Base-by-base conservation (phyloP, 2,329 filamentous ascomycete species). In the Trichoderma polysporum region DNA sequence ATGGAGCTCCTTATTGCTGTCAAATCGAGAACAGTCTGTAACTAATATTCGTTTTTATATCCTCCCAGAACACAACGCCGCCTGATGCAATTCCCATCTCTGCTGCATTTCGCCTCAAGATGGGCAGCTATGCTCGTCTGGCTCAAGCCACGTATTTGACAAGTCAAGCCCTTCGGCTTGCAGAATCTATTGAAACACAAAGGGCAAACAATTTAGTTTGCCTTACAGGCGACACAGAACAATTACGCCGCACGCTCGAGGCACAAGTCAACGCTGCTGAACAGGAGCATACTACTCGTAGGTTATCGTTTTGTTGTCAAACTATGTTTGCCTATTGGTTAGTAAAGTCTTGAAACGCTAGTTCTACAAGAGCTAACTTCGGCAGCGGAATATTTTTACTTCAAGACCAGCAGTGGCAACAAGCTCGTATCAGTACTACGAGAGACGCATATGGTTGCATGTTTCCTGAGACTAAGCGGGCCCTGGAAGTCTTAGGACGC, bases 261-360 rank as follows among this genome's bases (percentile, higher is more conserved):
- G 54, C 54, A 12, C 54, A 58, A 25, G 54, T 58, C 1, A 58
- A 58, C 9, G 54, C 54, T n/a, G 54, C 54, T 0, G 54, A 58
- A 13, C 17, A 58, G 6, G 54, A 58, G 17, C 54, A 58, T 31
- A 27, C 54, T 15, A 17, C 54, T 45, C 54, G 54, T 2, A 58
- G 25, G 19, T 29, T 58, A 39, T 58, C 54, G n/a, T 58, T 58
- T 9, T 58, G 54, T 12, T 58, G 54, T 8, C 54, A 58, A 8
- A 58, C 35, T 15, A 45, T 58, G 54, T 58, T 58, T 58, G 19
- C 54, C 2, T 58, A 58, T 37, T 58, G 54, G 54, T 58, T 27
- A 58, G 54, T 1, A 12, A 13, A 45, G 7, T 2, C 7, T 22
- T 50, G 15, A 0, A 4, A 4, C 7, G 12, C 6, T 15, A 19